Conservation (phyloP, 257 asterid genomes). For the Solanum dulcamara region DNA sequence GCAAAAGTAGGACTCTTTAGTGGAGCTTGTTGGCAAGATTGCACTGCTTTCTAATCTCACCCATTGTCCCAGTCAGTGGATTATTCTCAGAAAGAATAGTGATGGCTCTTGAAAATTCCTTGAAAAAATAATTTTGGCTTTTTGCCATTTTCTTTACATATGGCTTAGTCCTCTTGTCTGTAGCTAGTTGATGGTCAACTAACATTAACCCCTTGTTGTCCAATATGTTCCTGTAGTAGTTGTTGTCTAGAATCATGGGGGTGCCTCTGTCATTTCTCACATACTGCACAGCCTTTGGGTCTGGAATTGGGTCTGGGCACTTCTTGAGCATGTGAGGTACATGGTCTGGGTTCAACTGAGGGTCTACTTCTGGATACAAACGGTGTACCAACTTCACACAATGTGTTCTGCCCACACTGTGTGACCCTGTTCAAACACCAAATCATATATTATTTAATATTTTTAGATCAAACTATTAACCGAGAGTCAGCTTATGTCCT, state of each 20-base stretch:
- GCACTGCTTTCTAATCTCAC: slow-evolving; percentile 81
- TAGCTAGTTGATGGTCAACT: slow-evolving; percentile 76
- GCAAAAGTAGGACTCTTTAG: neutral
- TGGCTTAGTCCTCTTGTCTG: slow-evolving; percentile 66
- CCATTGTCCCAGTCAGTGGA: slow-evolving; percentile 83
- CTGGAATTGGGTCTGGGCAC: slow-evolving; percentile 91
- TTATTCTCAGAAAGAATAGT: slow-evolving; percentile 73
- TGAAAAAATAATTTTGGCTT: slow-evolving; percentile 65
- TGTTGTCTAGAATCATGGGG: slow-evolving; percentile 86
- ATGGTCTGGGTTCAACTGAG: slow-evolving; percentile 63
- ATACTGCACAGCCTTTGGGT: slow-evolving; percentile 96
- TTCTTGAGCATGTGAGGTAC: slow-evolving; percentile 88
- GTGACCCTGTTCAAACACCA: slow-evolving; percentile 44
- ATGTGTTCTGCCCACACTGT: slow-evolving; percentile 95
- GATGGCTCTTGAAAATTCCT: slow-evolving; percentile 66
- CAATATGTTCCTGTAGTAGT: slow-evolving; percentile 77
- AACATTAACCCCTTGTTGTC: slow-evolving; percentile 76
- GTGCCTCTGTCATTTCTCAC: slow-evolving; percentile 95
- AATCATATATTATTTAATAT: neutral
- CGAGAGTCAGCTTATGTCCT: no score
- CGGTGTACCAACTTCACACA: slow-evolving; percentile 95
- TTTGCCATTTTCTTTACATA: slow-evolving; percentile 91
- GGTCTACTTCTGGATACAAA: slow-evolving; percentile 87
- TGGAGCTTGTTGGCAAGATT: slow-evolving; percentile 75
- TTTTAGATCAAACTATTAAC: neutral